A percentile compares a stretch with the other conserved stretches of the same genome.
Conservation (phyloP, 129 eudicot species). For the Flaveria ramosissima region DNA sequence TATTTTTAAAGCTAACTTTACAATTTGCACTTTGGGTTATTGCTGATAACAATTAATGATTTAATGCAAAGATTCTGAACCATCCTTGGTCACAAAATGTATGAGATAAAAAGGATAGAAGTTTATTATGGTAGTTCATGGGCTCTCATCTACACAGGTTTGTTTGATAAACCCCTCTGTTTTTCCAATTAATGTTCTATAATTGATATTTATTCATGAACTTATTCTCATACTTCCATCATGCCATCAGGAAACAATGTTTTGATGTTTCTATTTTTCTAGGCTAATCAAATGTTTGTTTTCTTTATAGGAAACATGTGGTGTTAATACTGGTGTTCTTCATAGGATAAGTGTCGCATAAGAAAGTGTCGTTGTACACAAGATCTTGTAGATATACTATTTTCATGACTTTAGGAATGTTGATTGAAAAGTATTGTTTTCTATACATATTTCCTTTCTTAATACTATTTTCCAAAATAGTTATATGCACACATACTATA, state of each 20-base stretch:
- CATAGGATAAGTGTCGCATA: neutral
- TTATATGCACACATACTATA: neutral
- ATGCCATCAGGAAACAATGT: conserved; percentile 5
- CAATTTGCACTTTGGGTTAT: no score
- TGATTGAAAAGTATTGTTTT: neutral
- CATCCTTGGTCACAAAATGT: no score
- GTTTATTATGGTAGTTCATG: no score
- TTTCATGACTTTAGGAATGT: neutral
- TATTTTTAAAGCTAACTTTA: no score
- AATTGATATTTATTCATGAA: neutral
- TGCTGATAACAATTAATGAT: no score
- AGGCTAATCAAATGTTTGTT: neutral
- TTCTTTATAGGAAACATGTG: neutral
- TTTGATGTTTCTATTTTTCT: conserved; percentile 19
- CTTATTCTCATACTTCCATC: neutral
- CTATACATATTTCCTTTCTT: neutral
- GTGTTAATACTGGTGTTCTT: neutral
- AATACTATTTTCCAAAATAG: neutral
- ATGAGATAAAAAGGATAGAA: no score
- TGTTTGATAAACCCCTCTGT: neutral
- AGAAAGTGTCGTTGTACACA: conserved; percentile 6
- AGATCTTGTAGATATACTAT: neutral
- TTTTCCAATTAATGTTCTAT: conserved; percentile 2
- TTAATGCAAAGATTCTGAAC: no score
- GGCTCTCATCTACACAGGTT: conserved; percentile 5